Percentiles rank a stretch among this genome's conserved stretches.
phyloP scores from a whole-genome alignment of 768 basidiomycete genomes.

The Agaricus blazei region DNA sequence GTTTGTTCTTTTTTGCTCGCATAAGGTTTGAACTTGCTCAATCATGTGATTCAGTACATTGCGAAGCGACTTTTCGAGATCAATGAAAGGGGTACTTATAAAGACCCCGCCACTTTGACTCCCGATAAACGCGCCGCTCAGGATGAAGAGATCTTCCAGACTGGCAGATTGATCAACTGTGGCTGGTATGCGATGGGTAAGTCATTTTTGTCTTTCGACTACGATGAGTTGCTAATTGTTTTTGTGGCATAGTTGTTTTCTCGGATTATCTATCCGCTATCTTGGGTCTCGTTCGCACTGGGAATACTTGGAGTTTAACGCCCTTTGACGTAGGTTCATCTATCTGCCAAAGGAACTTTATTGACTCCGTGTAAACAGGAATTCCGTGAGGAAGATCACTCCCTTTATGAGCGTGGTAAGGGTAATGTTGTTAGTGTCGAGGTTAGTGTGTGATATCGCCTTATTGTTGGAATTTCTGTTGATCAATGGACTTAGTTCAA shows the following conservation, averaged over 20 bases:
- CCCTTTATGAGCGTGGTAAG: conserved; percentile 70
- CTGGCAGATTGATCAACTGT: conserved; percentile 70
- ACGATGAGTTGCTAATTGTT: conserved; percentile 3
- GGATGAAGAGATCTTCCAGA: conserved; percentile 84
- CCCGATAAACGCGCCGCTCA: conserved; percentile 37
- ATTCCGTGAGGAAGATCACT: conserved; percentile 57
- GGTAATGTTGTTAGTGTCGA: conserved; percentile 84
- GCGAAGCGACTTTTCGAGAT: conserved; percentile 73
- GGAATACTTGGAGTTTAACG: conserved; percentile 71
- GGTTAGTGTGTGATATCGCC: conserved; percentile 29
- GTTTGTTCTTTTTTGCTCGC: conserved; percentile 34
- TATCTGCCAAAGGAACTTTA: not conserved
- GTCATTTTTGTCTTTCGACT: not conserved
- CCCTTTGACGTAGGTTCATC: conserved; percentile 56
- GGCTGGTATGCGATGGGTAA: conserved; percentile 68
- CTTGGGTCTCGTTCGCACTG: conserved; percentile 70
- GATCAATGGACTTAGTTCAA: conserved; percentile 54
- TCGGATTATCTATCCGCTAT: conserved; percentile 82
- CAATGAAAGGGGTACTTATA: conserved; percentile 68
- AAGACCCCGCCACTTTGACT: conserved; percentile 46
- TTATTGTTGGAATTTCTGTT: not conserved
- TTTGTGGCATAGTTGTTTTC: conserved; percentile 46
- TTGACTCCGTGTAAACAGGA: conserved; percentile 35
- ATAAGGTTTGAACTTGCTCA: not conserved
- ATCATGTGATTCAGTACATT: conserved; percentile 52